These are phyloP conservation scores for Neurospora sp. DNA, from an alignment of 495 filamentous ascomycete species.

Conservation along the genomic window DNA sequence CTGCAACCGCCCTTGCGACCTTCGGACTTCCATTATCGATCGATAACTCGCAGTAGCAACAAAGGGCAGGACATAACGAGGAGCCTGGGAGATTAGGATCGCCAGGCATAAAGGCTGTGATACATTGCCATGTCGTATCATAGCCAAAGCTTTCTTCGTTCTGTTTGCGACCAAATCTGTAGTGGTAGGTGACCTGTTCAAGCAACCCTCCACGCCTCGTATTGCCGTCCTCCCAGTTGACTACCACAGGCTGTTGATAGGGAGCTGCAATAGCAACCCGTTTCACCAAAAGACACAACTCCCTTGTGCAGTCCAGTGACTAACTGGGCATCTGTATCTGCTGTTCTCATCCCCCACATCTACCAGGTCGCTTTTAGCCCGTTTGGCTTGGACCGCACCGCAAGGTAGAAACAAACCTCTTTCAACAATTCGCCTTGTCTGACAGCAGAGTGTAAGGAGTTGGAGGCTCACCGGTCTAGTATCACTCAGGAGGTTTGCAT, in stretches of 20 bases:
- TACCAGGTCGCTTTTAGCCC: not conserved
- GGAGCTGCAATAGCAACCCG: not conserved
- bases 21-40: not conserved
- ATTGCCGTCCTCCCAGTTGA: not conserved
- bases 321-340: too few species aligned
- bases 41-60: not conserved
- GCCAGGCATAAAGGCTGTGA: not conserved
- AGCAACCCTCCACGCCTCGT: not conserved
- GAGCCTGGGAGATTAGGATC: not conserved
- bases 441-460: fast-evolving
- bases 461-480: not conserved
- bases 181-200: not conserved
- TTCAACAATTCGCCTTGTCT: too few species aligned
- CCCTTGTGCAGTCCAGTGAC: not conserved
- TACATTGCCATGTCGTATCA: not conserved
- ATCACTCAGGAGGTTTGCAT: not conserved
- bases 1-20: not conserved
- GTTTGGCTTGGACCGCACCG: too few species aligned
- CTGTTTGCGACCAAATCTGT: not conserved
- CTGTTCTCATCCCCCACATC: too few species aligned
- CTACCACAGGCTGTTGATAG: not conserved
- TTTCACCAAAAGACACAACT: not conserved
- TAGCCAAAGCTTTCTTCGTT: not conserved
- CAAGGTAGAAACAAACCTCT: too few species aligned
- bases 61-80: not conserved